Evolutionary conservation across 768 basidiomycete genomes (phyloP), one percentile per base, ranked within the genome.

Genomic region (Leccinum subgranulosum): DNA sequence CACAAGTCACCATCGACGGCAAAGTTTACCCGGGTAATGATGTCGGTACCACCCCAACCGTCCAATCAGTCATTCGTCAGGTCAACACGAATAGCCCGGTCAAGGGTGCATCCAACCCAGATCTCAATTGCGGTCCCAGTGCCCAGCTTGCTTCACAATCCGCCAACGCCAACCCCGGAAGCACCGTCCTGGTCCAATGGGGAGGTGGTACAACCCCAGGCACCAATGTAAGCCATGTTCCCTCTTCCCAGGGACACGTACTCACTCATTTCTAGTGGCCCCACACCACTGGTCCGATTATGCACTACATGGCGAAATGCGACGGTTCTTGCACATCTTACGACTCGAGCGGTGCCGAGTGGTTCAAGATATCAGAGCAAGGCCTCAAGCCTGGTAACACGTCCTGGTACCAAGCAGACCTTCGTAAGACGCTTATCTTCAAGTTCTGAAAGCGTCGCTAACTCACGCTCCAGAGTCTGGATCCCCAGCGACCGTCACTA

Each of bases 221-320:
- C 57, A 43, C 71, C 60, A 54, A 66, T 27, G 76, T 74, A 34
- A 19, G 67, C 59, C 11, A 12, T 11, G 3, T 46, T 8, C 2
- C 7, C 25, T 28, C 46, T 8, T 33, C 25, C 17, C 33, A 15
- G 21, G 6, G 25, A 49, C 27, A 3, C 25, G 4, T 49, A 39
- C 21, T 60, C 8, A 58, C 8, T 14, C 11, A 21, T 29, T 15
- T 11, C 1, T 15, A 79, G 74, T 82, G 80, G 82, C 74, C 74
- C 0, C 82, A 89, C 67, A 76, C 84, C 60, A 79, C 73, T 10
- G 88, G 88, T 3, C 87, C 88, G 1, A 71, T 88, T 73, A 74
- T 90, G 72, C 86, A 85, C 45, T 91, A 92, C 72, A 79, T 92
- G 80, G 81, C 87, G 15, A 64, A 72, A 49, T 92, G 90, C 60